Evolutionary conservation across 2,329 filamentous ascomycete species (phyloP).

Genomic region (Boeremia lycopersici): DNA sequence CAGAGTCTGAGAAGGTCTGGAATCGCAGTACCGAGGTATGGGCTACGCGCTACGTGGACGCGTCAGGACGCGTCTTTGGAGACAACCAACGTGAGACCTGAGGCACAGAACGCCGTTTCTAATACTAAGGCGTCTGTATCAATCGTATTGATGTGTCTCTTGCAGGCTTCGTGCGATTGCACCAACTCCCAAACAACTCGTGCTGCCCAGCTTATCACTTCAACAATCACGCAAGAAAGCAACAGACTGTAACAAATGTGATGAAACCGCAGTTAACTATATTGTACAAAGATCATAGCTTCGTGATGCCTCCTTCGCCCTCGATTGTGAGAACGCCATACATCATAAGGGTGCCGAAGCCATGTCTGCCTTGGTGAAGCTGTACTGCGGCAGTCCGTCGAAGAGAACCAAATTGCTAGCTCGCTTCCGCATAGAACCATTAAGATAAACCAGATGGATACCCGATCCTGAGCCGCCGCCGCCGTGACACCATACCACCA

Average conservation of each 20-base stretch:
- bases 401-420: constrained; percentile 33
- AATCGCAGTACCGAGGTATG: too few relatives aligned
- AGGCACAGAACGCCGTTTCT: background rate
- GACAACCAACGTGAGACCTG: background rate
- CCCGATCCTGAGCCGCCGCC: constrained; percentile 28
- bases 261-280: constrained; percentile 46
- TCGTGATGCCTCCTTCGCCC: constrained; percentile 43
- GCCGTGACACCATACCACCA: constrained; percentile 33
- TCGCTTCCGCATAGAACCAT: constrained; percentile 34
- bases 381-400: constrained; percentile 32
- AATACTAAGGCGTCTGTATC: background rate
- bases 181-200: too few relatives aligned
- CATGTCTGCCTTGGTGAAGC: constrained; percentile 30
- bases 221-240: background rate
- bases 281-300: constrained; percentile 48
- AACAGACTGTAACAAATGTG: constrained; percentile 25
- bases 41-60: constrained; percentile 22
- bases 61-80: background rate
- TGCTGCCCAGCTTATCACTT: background rate
- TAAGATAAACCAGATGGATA: constrained; percentile 33
- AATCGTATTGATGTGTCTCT: background rate
- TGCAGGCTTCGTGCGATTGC: too few relatives aligned
- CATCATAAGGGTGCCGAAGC: constrained; percentile 35
- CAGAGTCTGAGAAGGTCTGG: too few relatives aligned
- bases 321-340: constrained; percentile 37